Base-by-base conservation (phyloP, 2,329 filamentous ascomycete genomes). In the Fusarium devonianum region DNA sequence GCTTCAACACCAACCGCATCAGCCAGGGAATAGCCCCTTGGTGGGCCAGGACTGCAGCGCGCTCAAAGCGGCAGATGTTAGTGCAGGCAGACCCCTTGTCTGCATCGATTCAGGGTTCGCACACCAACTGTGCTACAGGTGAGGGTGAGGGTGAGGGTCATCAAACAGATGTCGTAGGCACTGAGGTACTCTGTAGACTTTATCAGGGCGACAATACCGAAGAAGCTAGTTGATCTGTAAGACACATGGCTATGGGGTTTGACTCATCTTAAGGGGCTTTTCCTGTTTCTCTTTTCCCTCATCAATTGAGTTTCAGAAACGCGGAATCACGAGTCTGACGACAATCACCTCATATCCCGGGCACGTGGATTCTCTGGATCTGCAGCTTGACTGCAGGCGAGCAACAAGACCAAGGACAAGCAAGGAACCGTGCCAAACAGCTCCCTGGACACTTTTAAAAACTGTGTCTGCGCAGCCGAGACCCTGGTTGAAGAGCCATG, bases 71-170 rank as follows among this genome's bases (percentile, higher is more conserved):
- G 34, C 46, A 59, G 44, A 42, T 54, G 36, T 47, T 55, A 56
- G 44, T 63, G 56, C 54, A 55, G 47, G 37, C 37, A 41, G 44
- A 26, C 49, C 62, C 63, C 56, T 63, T 60, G 56, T 46, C 58
- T 45, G 41, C 52, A 51, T 54, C 37, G 47, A 43, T 46, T 58
- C 52, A 48, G 37, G 50, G 62, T 62, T 65, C 52, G 32, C 53
- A 54, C 60, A 62, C 53, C 55, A 53, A 49, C 13, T 45, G 42
- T 29, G 26, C 16, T 22, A 14, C 13, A 14, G n/a, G n/a, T n/a
- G n/a, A n/a, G n/a, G n/a, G n/a, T n/a, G n/a, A n/a, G n/a, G n/a
- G n/a, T n/a, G n/a, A n/a, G n/a, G n/a, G n/a, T n/a, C n/a, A n/a
- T n/a, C n/a, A n/a, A n/a, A n/a, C n/a, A n/a, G n/a, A n/a, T n/a